These are phyloP conservation scores for Tricholoma matsutake DNA, from an alignment of 768 basidiomycete species.

Conservation along the genomic window DNA sequence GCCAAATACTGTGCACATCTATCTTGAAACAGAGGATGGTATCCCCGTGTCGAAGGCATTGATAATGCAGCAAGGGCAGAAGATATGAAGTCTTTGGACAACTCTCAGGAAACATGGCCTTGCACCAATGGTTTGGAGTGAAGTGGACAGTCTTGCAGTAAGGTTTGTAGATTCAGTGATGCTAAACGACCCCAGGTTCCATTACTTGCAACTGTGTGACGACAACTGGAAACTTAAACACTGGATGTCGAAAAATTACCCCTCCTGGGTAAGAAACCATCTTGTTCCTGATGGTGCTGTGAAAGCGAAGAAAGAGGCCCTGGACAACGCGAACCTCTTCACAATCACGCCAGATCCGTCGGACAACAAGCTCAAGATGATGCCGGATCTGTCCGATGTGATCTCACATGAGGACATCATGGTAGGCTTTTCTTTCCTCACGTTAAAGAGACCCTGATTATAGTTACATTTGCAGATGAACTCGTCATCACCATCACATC, in stretches of 20 bases:
- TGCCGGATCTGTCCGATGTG: background rate
- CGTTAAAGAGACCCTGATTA: too few species aligned
- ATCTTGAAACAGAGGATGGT: too few species aligned
- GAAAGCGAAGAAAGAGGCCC: background rate
- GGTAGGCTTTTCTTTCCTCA: too few species aligned
- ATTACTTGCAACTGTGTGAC: background rate
- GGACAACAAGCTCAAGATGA: background rate
- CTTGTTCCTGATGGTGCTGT: background rate
- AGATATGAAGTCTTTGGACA: background rate
- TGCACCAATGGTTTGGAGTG: background rate
- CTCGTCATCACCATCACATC: too few species aligned
- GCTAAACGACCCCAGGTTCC: background rate
- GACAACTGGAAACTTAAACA: slow-evolving; percentile 1
- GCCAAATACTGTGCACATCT: background rate
- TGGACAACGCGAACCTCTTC: background rate
- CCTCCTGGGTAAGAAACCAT: slow-evolving; percentile 1
- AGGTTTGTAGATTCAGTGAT: background rate
- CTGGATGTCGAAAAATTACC: background rate
- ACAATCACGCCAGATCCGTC: background rate
- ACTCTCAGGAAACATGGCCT: background rate
- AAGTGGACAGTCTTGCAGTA: background rate
- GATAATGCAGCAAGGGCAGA: background rate
- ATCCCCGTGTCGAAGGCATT: background rate
- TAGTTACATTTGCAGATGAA: too few species aligned
- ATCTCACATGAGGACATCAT: too few species aligned